Conservation (phyloP, 2,329 filamentous ascomycete species). For the Alternaria tenuissima region DNA sequence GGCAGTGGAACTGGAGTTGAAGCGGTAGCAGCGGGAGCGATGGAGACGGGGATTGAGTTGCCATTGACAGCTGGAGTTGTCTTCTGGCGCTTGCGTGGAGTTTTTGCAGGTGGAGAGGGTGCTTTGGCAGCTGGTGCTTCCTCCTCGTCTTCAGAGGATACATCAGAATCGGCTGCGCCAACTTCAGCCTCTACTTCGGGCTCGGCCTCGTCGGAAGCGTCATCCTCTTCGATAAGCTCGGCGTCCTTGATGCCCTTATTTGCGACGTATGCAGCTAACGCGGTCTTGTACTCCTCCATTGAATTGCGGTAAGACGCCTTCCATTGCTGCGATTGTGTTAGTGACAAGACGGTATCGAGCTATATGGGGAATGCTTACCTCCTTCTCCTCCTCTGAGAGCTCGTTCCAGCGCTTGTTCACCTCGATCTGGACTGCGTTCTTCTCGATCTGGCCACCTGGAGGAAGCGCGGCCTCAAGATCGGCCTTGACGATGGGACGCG, state of each 20-base stretch:
- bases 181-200: conserved; percentile 45
- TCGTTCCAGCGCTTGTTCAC: conserved; percentile 85
- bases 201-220: conserved; percentile 33
- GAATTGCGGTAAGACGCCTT: conserved; percentile 61
- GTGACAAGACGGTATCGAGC: neutral
- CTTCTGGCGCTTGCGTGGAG: conserved; percentile 52
- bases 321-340: conserved; percentile 39
- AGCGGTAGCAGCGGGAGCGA: conserved; percentile 25
- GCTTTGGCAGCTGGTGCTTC: conserved; percentile 43
- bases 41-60: conserved; percentile 21
- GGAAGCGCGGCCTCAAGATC: conserved; percentile 60
- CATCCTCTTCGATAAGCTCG: conserved; percentile 55
- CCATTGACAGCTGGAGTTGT: conserved; percentile 39
- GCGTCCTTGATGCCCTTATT: conserved; percentile 49
- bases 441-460: conserved; percentile 76
- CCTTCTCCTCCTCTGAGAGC: conserved; percentile 78
- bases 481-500: conserved; percentile 79
- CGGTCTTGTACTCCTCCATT: conserved; percentile 64
- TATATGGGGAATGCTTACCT: conserved; percentile 54
- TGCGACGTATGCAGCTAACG: conserved; percentile 65
- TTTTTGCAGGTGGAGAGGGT: conserved; percentile 48
- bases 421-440: conserved; percentile 87
- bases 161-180: conserved; percentile 53
- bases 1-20: conserved; percentile 41
- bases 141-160: conserved; percentile 46